A percentile compares a stretch with the other conserved stretches of the same genome.
These are phyloP conservation scores for Beauveria caledonica DNA, from an alignment of 2,329 filamentous ascomycete species.

Conservation along the genomic window DNA sequence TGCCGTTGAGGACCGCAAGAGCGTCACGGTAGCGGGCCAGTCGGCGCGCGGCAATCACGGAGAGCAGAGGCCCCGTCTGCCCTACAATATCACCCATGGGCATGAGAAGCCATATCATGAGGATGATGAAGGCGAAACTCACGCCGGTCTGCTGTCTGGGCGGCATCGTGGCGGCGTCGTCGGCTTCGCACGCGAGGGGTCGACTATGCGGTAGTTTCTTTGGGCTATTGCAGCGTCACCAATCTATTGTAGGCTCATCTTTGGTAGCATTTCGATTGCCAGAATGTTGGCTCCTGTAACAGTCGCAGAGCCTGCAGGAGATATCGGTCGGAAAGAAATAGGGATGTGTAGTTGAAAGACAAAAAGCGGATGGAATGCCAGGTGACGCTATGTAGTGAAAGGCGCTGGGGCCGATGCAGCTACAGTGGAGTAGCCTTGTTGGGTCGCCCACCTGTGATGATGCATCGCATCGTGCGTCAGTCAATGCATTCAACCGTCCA, in stretches of 20 bases:
- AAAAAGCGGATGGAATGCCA: background rate
- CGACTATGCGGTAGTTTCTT: background rate
- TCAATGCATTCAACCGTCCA: slow-evolving; percentile 1
- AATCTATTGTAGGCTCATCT: background rate
- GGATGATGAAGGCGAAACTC: slow-evolving; percentile 30
- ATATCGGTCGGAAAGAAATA: background rate
- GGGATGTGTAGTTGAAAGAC: background rate
- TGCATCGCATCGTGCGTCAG: background rate
- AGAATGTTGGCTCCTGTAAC: background rate
- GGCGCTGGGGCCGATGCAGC: background rate
- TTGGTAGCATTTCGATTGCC: background rate
- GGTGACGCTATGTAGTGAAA: background rate
- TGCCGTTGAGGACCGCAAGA: slow-evolving; percentile 45
- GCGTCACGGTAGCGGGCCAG: slow-evolving; percentile 44
- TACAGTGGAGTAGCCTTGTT: background rate
- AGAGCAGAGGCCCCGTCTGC: slow-evolving; percentile 23
- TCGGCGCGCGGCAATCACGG: slow-evolving; percentile 33
- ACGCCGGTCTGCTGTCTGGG: slow-evolving; percentile 33
- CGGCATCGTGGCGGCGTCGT: slow-evolving; percentile 33
- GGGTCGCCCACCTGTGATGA: background rate
- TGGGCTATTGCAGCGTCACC: background rate
- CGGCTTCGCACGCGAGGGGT: background rate
- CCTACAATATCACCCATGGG: slow-evolving; percentile 28
- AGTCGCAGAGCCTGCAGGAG: no score
- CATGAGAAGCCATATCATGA: slow-evolving; percentile 29